Percentiles rank a stretch among this genome's conserved stretches.
phyloP scores from a whole-genome alignment of 257 asterid species.

The Solanum dulcamara region DNA sequence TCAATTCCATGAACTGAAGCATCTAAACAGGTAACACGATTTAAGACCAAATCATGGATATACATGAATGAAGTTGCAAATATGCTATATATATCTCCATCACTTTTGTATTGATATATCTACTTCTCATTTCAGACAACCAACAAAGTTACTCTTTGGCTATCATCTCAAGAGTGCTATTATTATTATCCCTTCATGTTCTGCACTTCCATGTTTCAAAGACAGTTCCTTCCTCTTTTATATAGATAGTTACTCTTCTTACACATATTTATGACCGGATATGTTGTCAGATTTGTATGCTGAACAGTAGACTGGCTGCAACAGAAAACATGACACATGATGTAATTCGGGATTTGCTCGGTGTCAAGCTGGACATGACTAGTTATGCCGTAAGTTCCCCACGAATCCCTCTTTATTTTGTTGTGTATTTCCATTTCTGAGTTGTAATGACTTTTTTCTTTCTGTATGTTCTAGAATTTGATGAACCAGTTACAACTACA shows the following conservation, averaged over 20 bases:
- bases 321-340: conserved; percentile 95
- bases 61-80: not conserved
- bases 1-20: not conserved
- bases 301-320: conserved; percentile 69
- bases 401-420: not conserved
- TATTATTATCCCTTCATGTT: not conserved
- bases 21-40: not conserved
- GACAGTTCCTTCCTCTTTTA: not conserved
- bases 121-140: not conserved
- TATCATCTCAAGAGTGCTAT: not conserved
- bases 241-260: not conserved
- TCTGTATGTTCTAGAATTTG: conserved; percentile 35
- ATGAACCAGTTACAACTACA: conserved; percentile 68
- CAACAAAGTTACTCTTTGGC: not conserved
- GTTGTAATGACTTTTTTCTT: not conserved
- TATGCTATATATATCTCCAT: not conserved
- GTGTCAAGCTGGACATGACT: conserved; percentile 79
- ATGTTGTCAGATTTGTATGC: conserved; percentile 51
- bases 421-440: not conserved
- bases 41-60: not conserved
- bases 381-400: conserved; percentile 62
- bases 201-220: not conserved
- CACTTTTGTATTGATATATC: not conserved
- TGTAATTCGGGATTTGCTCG: conserved; percentile 86
- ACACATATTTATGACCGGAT: not conserved